Conservation (phyloP, 2,329 filamentous ascomycete species). For the Colletotrichum gigasporum region DNA sequence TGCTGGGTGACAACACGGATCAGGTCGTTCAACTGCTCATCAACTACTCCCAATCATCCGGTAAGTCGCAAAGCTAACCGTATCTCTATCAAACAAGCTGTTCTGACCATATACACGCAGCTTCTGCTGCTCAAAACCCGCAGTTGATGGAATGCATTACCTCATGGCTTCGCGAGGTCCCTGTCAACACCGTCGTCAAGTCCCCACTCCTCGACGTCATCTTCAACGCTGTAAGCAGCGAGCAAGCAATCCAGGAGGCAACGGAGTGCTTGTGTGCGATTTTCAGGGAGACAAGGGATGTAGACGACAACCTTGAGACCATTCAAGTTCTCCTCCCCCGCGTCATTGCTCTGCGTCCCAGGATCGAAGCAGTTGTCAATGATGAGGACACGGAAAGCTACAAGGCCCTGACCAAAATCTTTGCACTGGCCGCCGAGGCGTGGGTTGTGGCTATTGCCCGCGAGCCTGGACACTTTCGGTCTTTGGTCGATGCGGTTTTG, state of each 20-base stretch:
- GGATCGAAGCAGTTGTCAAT: conserved; percentile 77
- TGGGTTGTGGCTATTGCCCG: conserved; percentile 94
- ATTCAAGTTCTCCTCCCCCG: conserved; percentile 87
- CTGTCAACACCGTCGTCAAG: conserved; percentile 81
- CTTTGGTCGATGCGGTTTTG: conserved; percentile 88
- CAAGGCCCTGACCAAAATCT: conserved; percentile 89
- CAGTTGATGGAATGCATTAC: conserved; percentile 94
- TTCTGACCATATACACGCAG: conserved; percentile 53
- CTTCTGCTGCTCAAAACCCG: conserved; percentile 82
- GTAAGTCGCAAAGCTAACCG: conserved; percentile 59
- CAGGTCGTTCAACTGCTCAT: conserved; percentile 88
- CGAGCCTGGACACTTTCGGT: conserved; percentile 81
- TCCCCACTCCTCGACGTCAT: conserved; percentile 87
- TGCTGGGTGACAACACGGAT: conserved; percentile 89
- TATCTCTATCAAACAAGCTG: neutral
- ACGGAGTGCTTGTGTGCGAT: conserved; percentile 94
- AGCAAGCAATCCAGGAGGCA: conserved; percentile 84
- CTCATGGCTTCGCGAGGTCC: conserved; percentile 95
- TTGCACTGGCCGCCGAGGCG: conserved; percentile 90
- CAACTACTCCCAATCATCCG: conserved; percentile 90
- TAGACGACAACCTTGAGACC: conserved; percentile 85
- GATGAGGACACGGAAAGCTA: conserved; percentile 87
- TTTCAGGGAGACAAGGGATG: conserved; percentile 90
- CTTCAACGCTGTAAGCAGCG: conserved; percentile 78
- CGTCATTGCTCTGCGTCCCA: conserved; percentile 79